Evolutionary conservation across 2,329 filamentous ascomycete species (phyloP).

Genomic region (Penicillium hesseltinei): DNA sequence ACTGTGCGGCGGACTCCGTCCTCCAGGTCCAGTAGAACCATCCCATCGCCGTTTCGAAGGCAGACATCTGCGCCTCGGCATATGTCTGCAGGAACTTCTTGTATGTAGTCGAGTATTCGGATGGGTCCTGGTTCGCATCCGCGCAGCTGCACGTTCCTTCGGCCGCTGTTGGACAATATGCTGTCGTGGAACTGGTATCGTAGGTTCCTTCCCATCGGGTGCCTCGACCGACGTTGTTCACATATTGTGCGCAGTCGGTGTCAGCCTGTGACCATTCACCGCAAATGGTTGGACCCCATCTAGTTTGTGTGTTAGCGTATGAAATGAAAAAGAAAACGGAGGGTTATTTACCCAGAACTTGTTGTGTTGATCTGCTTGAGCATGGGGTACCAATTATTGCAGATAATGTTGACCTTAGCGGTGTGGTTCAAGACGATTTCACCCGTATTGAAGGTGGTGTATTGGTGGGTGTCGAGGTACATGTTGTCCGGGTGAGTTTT

Average conservation of each 20-base stretch:
- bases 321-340: not conserved
- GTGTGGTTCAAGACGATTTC: constrained; percentile 80
- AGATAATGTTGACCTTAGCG: constrained; percentile 83
- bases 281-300: constrained; percentile 87
- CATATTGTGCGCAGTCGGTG: constrained; percentile 82
- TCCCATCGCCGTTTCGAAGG: constrained; percentile 88
- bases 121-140: constrained; percentile 70
- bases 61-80: constrained; percentile 92
- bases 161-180: constrained; percentile 66
- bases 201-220: constrained; percentile 91
- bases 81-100: constrained; percentile 85
- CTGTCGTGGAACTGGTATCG: constrained; percentile 63
- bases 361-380: constrained; percentile 69
- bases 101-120: constrained; percentile 68
- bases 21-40: constrained; percentile 99
- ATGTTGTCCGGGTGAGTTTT: constrained; percentile 65
- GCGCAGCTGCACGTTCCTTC: constrained; percentile 69
- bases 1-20: constrained; percentile 80
- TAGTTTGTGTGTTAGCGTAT: constrained; percentile 21
- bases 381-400: constrained; percentile 81
- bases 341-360: constrained; percentile 57
- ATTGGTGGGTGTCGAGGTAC: constrained; percentile 95
- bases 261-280: constrained; percentile 98
- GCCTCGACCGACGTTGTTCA: constrained; percentile 87
- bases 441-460: constrained; percentile 93